A percentile compares a stretch with the other conserved stretches of the same genome.
Evolutionary conservation across 2,329 filamentous ascomycete genomes (phyloP).

Genomic region (Zarea fungicola): DNA sequence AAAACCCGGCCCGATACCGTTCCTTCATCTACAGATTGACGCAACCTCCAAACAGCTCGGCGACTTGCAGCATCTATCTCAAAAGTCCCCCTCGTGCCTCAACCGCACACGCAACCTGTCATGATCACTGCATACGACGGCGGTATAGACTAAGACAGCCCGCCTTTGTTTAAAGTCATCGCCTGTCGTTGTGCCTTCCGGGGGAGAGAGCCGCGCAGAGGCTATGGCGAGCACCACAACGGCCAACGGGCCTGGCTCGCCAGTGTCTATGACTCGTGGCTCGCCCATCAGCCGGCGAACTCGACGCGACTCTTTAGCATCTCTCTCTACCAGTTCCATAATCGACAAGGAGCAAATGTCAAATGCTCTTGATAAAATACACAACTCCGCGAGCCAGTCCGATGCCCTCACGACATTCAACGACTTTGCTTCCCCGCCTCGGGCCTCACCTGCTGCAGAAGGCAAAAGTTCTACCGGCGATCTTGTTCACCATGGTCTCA

Average conservation of each 20-base stretch:
- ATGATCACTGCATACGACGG: constrained; percentile 2
- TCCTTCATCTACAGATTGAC: too few relatives aligned
- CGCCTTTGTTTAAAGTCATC: too few relatives aligned
- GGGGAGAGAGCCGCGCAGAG: not conserved
- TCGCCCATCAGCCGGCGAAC: constrained; percentile 28
- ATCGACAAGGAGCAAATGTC: constrained; percentile 68
- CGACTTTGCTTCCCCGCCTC: constrained; percentile 73
- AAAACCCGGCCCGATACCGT: too few relatives aligned
- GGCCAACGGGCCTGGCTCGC: constrained; percentile 26
- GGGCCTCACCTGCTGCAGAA: constrained; percentile 54
- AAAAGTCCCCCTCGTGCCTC: not conserved
- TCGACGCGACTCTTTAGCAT: constrained; percentile 36
- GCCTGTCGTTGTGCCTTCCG: too few relatives aligned
- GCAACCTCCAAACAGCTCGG: not conserved
- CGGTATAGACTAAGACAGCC: not conserved
- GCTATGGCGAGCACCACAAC: constrained; percentile 27
- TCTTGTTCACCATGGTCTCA: constrained; percentile 76
- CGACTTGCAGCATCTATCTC: not conserved
- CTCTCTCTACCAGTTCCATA: constrained; percentile 34
- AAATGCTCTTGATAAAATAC: constrained; percentile 78
- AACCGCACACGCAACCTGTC: not conserved
- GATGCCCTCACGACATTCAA: constrained; percentile 88
- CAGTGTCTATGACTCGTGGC: constrained; percentile 21
- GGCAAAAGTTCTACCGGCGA: constrained; percentile 67
- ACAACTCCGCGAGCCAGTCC: constrained; percentile 80